These are phyloP conservation scores for Alternaria sp. DNA, from an alignment of 2,329 filamentous ascomycete genomes.

Conservation along the genomic window DNA sequence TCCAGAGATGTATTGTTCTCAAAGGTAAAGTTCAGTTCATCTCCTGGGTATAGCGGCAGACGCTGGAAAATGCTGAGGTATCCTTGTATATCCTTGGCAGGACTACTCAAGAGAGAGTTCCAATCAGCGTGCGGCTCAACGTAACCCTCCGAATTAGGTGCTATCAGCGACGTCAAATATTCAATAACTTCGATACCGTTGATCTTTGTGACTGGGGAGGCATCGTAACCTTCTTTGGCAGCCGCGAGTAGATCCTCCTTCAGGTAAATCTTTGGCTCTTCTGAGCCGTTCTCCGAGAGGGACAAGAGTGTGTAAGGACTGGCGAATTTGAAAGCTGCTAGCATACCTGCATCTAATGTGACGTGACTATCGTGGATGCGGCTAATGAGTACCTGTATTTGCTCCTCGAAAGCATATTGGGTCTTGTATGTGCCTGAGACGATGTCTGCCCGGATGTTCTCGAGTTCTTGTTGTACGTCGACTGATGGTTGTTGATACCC, in stretches of 20 bases:
- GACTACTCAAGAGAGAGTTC: slow-evolving; percentile 46
- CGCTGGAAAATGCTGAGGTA: slow-evolving; percentile 17
- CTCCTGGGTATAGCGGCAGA: slow-evolving; percentile 43
- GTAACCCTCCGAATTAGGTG: slow-evolving; percentile 45
- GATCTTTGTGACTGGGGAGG: slow-evolving; percentile 31
- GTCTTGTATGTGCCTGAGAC: slow-evolving; percentile 41
- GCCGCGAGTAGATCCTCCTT: slow-evolving; percentile 30
- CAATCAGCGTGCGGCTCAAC: slow-evolving; percentile 56
- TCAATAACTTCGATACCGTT: slow-evolving; percentile 37
- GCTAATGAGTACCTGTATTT: slow-evolving; percentile 44
- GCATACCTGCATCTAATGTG: slow-evolving; percentile 35
- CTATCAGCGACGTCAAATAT: slow-evolving; percentile 33
- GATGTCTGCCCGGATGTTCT: slow-evolving; percentile 37
- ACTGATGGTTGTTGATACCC: slow-evolving; percentile 54
- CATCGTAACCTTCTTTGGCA: slow-evolving; percentile 21
- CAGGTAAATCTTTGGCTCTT: slow-evolving; percentile 46
- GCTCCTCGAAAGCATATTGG: slow-evolving; percentile 52
- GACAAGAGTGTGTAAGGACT: slow-evolving; percentile 37
- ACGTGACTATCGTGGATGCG: slow-evolving; percentile 48
- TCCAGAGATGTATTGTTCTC: neutral
- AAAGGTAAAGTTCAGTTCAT: slow-evolving; percentile 6
- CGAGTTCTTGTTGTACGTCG: slow-evolving; percentile 44
- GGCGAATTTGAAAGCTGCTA: slow-evolving; percentile 37
- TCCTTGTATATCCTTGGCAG: slow-evolving; percentile 29
- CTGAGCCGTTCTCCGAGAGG: slow-evolving; percentile 34